Conservation (phyloP, 2,329 filamentous ascomycete genomes). For the Mollisia scopiformis region DNA sequence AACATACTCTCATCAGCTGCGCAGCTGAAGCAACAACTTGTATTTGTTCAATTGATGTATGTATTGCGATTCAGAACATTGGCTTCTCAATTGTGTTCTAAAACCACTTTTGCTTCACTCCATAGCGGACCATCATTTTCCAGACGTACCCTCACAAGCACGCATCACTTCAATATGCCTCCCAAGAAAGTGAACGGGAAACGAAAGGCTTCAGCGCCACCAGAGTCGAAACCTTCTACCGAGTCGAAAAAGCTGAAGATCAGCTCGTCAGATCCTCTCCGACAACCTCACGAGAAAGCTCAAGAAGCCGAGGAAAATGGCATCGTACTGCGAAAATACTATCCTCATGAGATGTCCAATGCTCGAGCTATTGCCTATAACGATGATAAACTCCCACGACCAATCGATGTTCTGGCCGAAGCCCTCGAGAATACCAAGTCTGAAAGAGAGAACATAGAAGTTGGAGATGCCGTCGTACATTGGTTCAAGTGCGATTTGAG, state of each 20-base stretch:
- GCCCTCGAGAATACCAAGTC: conserved; percentile 64
- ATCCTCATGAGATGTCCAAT: conserved; percentile 85
- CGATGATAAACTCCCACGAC: conserved; percentile 68
- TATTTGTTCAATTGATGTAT: conserved; percentile 5
- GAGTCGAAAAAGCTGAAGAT: conserved; percentile 28
- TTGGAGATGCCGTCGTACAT: conserved; percentile 72
- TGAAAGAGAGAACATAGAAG: conserved; percentile 52
- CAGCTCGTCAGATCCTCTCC: conserved; percentile 25
- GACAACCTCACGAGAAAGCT: conserved; percentile 33
- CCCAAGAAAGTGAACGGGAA: conserved; percentile 29
- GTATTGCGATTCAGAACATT: neutral
- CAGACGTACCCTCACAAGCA: conserved; percentile 11
- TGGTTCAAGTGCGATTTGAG: conserved; percentile 91
- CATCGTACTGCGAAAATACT: conserved; percentile 74
- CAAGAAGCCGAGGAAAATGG: conserved; percentile 53
- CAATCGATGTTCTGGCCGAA: conserved; percentile 68
- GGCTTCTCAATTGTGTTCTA: neutral
- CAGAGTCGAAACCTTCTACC: conserved; percentile 1
- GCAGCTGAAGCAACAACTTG: neutral
- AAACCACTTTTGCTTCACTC: neutral
- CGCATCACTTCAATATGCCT: conserved; percentile 21
- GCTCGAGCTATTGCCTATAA: conserved; percentile 76
- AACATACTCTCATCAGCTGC: neutral
- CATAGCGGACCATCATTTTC: neutral
- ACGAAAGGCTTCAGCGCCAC: conserved; percentile 29